A percentile compares a stretch with the other conserved stretches of the same genome.
These are phyloP conservation scores for Leptoxyphium fumago DNA, from an alignment of 2,329 filamentous ascomycete species.

Conservation along the genomic window DNA sequence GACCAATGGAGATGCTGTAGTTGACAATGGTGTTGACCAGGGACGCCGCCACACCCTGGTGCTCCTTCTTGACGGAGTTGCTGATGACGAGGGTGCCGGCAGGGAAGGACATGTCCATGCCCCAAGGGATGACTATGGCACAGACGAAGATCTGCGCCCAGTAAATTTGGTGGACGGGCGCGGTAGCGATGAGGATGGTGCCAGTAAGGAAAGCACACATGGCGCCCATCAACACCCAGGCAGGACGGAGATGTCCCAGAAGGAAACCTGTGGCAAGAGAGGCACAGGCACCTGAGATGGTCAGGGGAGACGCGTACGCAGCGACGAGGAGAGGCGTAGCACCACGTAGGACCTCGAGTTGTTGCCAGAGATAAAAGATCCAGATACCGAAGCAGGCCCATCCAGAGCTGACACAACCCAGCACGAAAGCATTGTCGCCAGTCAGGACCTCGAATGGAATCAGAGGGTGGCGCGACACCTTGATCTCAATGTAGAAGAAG, in stretches of 20 bases:
- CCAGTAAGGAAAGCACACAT: constrained; percentile 29
- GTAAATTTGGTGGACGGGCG: constrained; percentile 43
- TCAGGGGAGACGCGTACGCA: constrained; percentile 32
- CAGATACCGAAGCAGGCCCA: constrained; percentile 43
- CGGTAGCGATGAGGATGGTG: constrained; percentile 26
- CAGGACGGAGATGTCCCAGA: constrained; percentile 11
- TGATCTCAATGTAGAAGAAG: constrained; percentile 41
- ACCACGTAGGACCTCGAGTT: constrained; percentile 30
- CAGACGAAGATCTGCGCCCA: constrained; percentile 50
- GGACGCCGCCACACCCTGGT: constrained; percentile 39
- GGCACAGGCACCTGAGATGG: constrained; percentile 31
- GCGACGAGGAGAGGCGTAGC: constrained; percentile 30
- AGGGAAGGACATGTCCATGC: constrained; percentile 54
- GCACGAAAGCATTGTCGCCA: constrained; percentile 39
- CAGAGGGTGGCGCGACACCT: constrained; percentile 35
- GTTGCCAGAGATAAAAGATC: constrained; percentile 37
- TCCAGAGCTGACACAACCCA: constrained; percentile 36
- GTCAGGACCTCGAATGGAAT: constrained; percentile 40
- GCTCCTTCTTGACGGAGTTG: constrained; percentile 32
- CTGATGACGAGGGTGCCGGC: constrained; percentile 46
- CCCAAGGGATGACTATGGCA: constrained; percentile 28
- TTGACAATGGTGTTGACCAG: constrained; percentile 38
- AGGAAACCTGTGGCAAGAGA: constrained; percentile 25
- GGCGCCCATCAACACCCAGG: constrained; percentile 24
- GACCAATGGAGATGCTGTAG: constrained; percentile 50